Evolutionary conservation across 176 grass and related monocot genomes (phyloP).

Genomic region (Carex kokanica): DNA sequence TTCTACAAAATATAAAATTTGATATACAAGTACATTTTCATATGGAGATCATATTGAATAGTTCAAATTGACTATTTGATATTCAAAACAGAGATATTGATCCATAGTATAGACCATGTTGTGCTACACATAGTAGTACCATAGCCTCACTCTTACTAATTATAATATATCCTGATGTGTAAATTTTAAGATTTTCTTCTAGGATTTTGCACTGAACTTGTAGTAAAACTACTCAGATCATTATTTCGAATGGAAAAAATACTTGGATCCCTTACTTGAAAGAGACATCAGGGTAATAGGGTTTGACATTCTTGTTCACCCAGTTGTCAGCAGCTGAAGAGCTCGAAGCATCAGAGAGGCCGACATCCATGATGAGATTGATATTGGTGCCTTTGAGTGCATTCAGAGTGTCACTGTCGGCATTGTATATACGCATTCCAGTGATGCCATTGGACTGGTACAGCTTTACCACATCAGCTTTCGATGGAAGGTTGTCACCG

Average conservation of each 20-base stretch:
- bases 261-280: constrained; percentile 17
- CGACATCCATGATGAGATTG: constrained; percentile 38
- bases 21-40: no score
- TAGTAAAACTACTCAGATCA: no score
- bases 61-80: no score
- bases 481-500: constrained; percentile 46
- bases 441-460: constrained; percentile 50
- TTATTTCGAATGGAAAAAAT: no score
- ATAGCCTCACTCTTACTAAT: neutral
- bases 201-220: neutral
- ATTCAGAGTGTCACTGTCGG: constrained; percentile 7
- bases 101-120: no score
- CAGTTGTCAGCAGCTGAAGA: constrained; percentile 16
- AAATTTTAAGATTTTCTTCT: neutral
- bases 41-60: no score
- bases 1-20: no score
- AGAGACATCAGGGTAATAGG: constrained; percentile 19
- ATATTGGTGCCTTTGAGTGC: constrained; percentile 38
- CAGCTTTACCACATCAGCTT: constrained; percentile 43
- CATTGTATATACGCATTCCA: constrained; percentile 49
- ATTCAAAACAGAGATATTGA: no score
- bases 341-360: constrained; percentile 16
- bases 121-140: neutral
- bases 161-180: neutral
- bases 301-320: constrained; percentile 36